Evolutionary conservation across 148 eudicot genomes (phyloP).

Genomic region (Rhododendron simsii): DNA sequence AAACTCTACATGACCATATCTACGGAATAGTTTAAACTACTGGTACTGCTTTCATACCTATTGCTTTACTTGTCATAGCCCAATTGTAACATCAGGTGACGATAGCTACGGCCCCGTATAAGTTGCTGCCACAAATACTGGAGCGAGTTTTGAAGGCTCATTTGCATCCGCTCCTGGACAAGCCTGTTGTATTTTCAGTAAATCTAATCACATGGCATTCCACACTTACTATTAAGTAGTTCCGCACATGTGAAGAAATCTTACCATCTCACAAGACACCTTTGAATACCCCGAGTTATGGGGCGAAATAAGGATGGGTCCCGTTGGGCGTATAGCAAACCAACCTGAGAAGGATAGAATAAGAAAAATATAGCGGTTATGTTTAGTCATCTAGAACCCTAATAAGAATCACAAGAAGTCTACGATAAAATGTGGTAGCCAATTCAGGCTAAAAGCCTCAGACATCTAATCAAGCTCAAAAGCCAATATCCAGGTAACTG

Average conservation of each 20-base stretch:
- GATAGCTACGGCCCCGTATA: slow-evolving; percentile 87
- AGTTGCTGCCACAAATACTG: slow-evolving; percentile 66
- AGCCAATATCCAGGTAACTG: not conserved
- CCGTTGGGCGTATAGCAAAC: slow-evolving; percentile 79
- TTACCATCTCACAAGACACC: slow-evolving; percentile 98
- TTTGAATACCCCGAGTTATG: slow-evolving; percentile 66
- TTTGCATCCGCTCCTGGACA: slow-evolving; percentile 69
- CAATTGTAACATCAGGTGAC: slow-evolving; percentile 76
- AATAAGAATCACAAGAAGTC: not conserved
- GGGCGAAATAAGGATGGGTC: slow-evolving; percentile 95
- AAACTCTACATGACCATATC: not conserved
- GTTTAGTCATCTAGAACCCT: not conserved
- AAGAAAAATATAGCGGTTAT: not conserved
- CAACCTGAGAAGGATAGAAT: slow-evolving; percentile 49
- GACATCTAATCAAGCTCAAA: not conserved
- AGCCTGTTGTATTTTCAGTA: slow-evolving; percentile 50
- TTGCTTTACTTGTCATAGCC: slow-evolving; percentile 46
- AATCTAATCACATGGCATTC: slow-evolving; percentile 18
- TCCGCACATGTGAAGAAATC: slow-evolving; percentile 13
- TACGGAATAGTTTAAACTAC: not conserved
- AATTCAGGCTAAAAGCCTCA: slow-evolving; percentile 2
- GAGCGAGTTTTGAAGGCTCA: slow-evolving; percentile 39
- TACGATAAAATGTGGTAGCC: not conserved
- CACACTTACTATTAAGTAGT: not conserved
- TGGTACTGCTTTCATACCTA: slow-evolving; percentile 32